phyloP scores from a whole-genome alignment of 2,329 filamentous ascomycete species.

The Beauveria scarabaeidicola region DNA sequence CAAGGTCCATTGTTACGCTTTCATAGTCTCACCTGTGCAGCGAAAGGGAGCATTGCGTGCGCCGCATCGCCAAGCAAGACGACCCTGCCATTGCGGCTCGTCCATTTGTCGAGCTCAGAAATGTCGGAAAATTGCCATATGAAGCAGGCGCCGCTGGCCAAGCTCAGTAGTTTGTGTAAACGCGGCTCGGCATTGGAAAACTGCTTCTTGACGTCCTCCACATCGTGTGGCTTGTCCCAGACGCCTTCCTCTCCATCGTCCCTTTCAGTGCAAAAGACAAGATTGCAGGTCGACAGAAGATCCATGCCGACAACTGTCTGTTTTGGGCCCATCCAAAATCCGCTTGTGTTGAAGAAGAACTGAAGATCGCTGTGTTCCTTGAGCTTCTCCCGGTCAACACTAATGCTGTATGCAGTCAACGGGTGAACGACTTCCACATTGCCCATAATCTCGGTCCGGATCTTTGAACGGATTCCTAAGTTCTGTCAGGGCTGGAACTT shows the following conservation, averaged over 20 bases:
- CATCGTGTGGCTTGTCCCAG: background rate
- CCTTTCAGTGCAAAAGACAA: background rate
- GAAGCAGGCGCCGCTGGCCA: background rate
- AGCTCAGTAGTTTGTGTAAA: background rate
- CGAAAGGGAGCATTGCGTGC: background rate
- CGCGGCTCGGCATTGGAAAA: background rate
- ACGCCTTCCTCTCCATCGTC: background rate
- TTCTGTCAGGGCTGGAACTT: no score
- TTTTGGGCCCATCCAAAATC: background rate
- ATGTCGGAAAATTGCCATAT: background rate
- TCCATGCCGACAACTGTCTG: background rate
- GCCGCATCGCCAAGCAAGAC: slow-evolving; percentile 1
- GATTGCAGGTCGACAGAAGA: background rate
- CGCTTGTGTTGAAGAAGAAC: background rate
- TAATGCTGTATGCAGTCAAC: background rate
- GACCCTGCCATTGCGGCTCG: background rate
- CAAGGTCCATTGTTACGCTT: fast-evolving
- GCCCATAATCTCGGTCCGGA: background rate
- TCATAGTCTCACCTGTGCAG: background rate
- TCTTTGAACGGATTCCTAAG: background rate
- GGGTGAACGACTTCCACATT: background rate
- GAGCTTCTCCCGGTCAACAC: background rate
- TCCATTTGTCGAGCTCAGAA: background rate
- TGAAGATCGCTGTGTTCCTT: background rate
- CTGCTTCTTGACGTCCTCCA: background rate